These are phyloP conservation scores for Rugonectria rugulosa DNA, from an alignment of 2,329 filamentous ascomycete species.

Conservation along the genomic window DNA sequence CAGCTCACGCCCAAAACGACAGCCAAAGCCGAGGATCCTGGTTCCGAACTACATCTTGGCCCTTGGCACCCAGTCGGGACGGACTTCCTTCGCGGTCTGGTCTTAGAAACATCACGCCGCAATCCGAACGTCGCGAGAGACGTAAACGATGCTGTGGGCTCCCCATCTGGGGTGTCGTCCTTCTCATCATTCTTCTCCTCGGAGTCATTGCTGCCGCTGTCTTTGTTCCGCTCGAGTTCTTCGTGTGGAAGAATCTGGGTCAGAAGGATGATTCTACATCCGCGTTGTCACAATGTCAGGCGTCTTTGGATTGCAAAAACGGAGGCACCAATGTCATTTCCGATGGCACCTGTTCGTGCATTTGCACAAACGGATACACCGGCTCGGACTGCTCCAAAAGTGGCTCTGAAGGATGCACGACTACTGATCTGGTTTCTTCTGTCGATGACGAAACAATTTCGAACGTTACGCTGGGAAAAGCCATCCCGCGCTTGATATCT, in stretches of 20 bases:
- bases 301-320: slow-evolving; percentile 74
- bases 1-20: slow-evolving; percentile 54
- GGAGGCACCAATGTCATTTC: slow-evolving; percentile 79
- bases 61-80: slow-evolving; percentile 47
- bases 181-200: slow-evolving; percentile 70
- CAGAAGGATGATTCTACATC: slow-evolving; percentile 47
- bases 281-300: slow-evolving; percentile 62
- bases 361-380: slow-evolving; percentile 89
- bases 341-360: slow-evolving; percentile 77
- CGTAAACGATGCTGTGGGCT: slow-evolving; percentile 82
- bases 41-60: slow-evolving; percentile 57
- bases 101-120: slow-evolving; percentile 26
- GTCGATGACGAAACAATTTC: slow-evolving; percentile 49
- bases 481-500: slow-evolving; percentile 77
- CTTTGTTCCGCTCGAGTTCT: slow-evolving; percentile 75
- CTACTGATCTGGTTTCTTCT: slow-evolving; percentile 53
- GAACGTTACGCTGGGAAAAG: slow-evolving; percentile 82
- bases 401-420: slow-evolving; percentile 61
- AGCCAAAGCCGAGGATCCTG: slow-evolving; percentile 57
- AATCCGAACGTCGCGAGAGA: slow-evolving; percentile 42
- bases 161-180: slow-evolving; percentile 78
- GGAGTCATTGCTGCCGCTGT: slow-evolving; percentile 81
- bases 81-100: slow-evolving; percentile 33
- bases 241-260: slow-evolving; percentile 63
- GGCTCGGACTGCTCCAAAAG: slow-evolving; percentile 59